Evolutionary conservation across 2,329 filamentous ascomycete genomes (phyloP), one percentile per base, ranked within the genome.

Genomic region (Sporothrix humicola): DNA sequence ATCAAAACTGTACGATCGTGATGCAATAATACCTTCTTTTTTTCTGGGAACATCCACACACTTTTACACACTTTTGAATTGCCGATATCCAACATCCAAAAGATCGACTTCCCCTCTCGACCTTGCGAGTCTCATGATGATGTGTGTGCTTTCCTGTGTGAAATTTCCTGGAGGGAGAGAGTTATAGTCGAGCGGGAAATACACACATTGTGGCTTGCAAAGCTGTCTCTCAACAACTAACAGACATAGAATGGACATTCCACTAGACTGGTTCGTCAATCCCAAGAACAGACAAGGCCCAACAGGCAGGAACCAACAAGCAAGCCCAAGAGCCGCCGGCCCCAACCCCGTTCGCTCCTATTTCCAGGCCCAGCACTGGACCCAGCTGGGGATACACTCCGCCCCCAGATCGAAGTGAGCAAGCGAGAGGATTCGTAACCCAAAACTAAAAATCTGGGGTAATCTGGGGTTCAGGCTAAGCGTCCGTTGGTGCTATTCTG

Each of bases 1-100:
- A 46, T 65, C 59, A 65, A 65, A 31, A 65, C 7, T 65, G 37
- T 46, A 65, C n/a, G 59, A 65, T 46, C 59, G 37, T 46, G 59
- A 46, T 65, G 59, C 26, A 26, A 37, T 17, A 23, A 42, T 42
- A 37, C 12, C 26, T 37, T 15, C 26, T 37, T 8, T 31, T 2
- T 23, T 26, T 56, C 23, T 56, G n/a, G n/a, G 52, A 9, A 10
- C 13, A 20, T 26, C 7, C 4, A 26, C 20, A 58, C 8, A 58
- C 23, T 26, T 23, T 9, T 31, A 9, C 54, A 31, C 20, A 26
- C 5, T 58, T 31, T 59, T n/a, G 26, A 59, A 59, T 17, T 59
- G 56, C 56, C 56, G 56, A 37, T 37, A 37, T 3, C 5, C 31
- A 37, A 37, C 1, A 37, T 37, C 7, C 31, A 37, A 37, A 15